These are phyloP conservation scores for Alternaria sp. DNA, from an alignment of 2,329 filamentous ascomycete species.

Conservation along the genomic window DNA sequence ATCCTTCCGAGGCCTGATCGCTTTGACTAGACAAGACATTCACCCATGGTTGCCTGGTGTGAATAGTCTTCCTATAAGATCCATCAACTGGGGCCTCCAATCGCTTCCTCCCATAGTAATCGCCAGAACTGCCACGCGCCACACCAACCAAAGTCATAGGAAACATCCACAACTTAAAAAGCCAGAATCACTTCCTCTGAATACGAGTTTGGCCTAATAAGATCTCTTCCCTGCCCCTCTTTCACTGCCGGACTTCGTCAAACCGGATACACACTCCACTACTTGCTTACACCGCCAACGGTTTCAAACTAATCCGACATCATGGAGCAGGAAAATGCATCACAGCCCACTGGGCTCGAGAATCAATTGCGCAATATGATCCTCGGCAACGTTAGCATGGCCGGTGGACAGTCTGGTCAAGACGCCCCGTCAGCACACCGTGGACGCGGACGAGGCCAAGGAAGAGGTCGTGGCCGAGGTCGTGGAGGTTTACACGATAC, in stretches of 20 bases:
- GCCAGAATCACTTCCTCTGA: background rate
- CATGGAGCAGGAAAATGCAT: slow-evolving; percentile 24
- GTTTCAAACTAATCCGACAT: background rate
- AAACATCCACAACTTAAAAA: background rate
- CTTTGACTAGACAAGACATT: background rate
- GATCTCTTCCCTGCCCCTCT: background rate
- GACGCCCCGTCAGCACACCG: slow-evolving; percentile 22
- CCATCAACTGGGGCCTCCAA: background rate
- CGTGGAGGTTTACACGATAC: slow-evolving; percentile 22
- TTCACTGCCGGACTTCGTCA: background rate
- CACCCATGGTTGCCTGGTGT: background rate
- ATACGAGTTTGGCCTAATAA: background rate
- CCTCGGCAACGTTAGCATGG: slow-evolving; percentile 57
- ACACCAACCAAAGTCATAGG: background rate
- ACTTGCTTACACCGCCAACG: background rate
- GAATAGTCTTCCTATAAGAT: background rate
- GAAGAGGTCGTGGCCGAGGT: slow-evolving; percentile 24
- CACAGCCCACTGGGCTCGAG: slow-evolving; percentile 49
- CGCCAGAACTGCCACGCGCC: background rate
- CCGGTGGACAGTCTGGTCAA: slow-evolving; percentile 22
- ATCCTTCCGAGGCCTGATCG: background rate
- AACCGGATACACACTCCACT: background rate
- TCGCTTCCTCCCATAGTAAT: background rate
- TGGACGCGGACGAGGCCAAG: slow-evolving; percentile 12
- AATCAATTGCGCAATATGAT: slow-evolving; percentile 66